Evolutionary conservation across 305 asterid species (phyloP).

Genomic region (Solanum aculeatissimum): DNA sequence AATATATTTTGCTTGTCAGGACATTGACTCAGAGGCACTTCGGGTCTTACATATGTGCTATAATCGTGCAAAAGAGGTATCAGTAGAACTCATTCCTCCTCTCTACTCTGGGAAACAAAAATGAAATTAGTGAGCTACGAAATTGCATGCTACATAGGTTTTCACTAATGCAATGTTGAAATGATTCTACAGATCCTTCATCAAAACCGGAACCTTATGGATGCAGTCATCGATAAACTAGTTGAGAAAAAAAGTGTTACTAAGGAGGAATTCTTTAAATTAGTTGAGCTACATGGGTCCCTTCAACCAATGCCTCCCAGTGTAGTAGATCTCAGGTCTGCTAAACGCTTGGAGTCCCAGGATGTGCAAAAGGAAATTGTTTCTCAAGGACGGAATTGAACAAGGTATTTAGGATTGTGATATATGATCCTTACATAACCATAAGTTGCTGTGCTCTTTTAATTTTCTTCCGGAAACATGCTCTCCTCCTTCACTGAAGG

Average conservation of each 20-base stretch:
- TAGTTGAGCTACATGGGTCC: slow-evolving; percentile 76
- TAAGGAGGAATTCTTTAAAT: slow-evolving; percentile 54
- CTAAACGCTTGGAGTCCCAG: slow-evolving; percentile 35
- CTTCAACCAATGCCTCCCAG: slow-evolving; percentile 52
- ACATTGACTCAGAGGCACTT: slow-evolving; percentile 70
- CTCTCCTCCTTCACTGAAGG: not conserved
- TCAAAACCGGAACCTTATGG: slow-evolving; percentile 60
- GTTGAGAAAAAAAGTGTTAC: slow-evolving; percentile 72
- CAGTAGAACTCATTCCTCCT: not conserved
- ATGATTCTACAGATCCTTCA: slow-evolving; percentile 46
- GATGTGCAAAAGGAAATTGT: slow-evolving; percentile 24
- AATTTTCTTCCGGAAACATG: not conserved
- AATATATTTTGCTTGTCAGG: slow-evolving; percentile 30
- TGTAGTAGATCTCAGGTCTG: slow-evolving; percentile 61
- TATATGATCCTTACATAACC: not conserved
- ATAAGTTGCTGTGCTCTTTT: not conserved
- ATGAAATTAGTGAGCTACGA: not conserved
- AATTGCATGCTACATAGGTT: not conserved
- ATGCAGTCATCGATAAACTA: slow-evolving; percentile 53
- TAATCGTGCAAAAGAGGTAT: slow-evolving; percentile 78
- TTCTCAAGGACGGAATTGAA: slow-evolving; percentile 15
- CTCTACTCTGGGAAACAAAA: not conserved
- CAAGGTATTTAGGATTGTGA: not conserved
- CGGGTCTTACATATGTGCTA: slow-evolving; percentile 52
- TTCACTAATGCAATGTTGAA: not conserved